These are phyloP conservation scores for Areca catechu DNA, from an alignment of 176 grass and related monocot genomes.

Conservation along the genomic window DNA sequence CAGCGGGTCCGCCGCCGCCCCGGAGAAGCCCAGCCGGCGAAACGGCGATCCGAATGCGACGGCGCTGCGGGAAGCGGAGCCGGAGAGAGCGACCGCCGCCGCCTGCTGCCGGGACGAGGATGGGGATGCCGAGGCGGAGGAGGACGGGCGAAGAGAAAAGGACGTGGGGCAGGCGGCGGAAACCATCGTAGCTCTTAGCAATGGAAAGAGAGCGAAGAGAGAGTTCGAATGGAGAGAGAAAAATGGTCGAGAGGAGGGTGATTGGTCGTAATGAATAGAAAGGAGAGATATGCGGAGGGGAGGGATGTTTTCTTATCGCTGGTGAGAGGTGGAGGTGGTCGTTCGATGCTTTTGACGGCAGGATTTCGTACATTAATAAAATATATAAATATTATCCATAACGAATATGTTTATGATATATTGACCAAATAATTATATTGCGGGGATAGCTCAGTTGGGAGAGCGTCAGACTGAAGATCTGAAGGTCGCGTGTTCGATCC, in stretches of 20 bases:
- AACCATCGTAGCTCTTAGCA: neutral
- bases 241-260: too few species aligned
- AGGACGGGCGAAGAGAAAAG: constrained; percentile 9
- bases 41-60: constrained; percentile 23
- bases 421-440: neutral
- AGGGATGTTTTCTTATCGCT: too few species aligned
- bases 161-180: constrained; percentile 3
- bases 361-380: too few species aligned
- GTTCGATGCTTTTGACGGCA: too few species aligned
- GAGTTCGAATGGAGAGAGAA: too few species aligned
- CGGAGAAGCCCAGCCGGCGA: constrained; percentile 13
- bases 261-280: too few species aligned
- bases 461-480: constrained; percentile 96
- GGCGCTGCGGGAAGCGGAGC: constrained; percentile 4
- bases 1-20: constrained; percentile 21
- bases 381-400: too few species aligned
- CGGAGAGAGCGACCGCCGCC: neutral
- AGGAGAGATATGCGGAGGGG: too few species aligned
- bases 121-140: constrained; percentile 24
- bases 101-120: constrained; percentile 24
- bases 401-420: too few species aligned
- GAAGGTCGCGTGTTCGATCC: constrained; percentile 54
- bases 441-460: constrained; percentile 96
- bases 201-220: too few species aligned
- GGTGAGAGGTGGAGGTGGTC: too few species aligned